Conservation (phyloP, 768 basidiomycete species). For the Neoboletus subvelutipes region DNA sequence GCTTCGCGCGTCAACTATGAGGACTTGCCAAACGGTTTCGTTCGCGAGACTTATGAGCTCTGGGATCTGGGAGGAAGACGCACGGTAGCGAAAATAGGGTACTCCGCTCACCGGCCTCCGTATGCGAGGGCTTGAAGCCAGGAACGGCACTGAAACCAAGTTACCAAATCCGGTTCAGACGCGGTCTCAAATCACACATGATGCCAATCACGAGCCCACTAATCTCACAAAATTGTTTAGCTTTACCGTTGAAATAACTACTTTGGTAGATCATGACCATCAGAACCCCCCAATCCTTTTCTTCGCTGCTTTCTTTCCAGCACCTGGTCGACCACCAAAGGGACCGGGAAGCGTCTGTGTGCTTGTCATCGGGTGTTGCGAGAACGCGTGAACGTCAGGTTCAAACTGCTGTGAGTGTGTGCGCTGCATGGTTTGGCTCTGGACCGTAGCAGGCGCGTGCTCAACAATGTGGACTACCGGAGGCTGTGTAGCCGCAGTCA, state of each 20-base stretch:
- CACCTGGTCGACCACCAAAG: conserved; percentile 58
- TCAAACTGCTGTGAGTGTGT: conserved; percentile 19
- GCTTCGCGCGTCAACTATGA: conserved; percentile 48
- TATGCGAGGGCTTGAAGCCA: not conserved
- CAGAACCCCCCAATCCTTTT: conserved; percentile 78
- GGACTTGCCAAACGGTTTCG: conserved; percentile 18
- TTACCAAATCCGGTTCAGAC: conserved; percentile 21
- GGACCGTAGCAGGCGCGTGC: not conserved
- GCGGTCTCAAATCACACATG: not conserved
- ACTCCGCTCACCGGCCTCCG: conserved; percentile 18
- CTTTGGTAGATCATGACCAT: conserved; percentile 13
- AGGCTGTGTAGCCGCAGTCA: conserved; percentile 30
- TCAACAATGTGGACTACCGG: conserved; percentile 12
- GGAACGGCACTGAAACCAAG: conserved; percentile 16
- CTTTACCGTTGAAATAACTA: not conserved
- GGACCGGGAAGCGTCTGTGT: conserved; percentile 74
- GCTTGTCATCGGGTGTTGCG: conserved; percentile 52
- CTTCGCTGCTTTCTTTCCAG: conserved; percentile 52
- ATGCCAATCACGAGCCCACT: not conserved
- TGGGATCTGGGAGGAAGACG: conserved; percentile 21
- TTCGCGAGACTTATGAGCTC: conserved; percentile 8
- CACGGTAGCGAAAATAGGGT: conserved; percentile 22
- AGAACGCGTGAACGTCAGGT: conserved; percentile 14
- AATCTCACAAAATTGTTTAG: conserved; percentile 4
- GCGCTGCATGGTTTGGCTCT: conserved; percentile 16